phyloP scores from a whole-genome alignment of 208 protist genomes.

The Entamoeba invadens region DNA sequence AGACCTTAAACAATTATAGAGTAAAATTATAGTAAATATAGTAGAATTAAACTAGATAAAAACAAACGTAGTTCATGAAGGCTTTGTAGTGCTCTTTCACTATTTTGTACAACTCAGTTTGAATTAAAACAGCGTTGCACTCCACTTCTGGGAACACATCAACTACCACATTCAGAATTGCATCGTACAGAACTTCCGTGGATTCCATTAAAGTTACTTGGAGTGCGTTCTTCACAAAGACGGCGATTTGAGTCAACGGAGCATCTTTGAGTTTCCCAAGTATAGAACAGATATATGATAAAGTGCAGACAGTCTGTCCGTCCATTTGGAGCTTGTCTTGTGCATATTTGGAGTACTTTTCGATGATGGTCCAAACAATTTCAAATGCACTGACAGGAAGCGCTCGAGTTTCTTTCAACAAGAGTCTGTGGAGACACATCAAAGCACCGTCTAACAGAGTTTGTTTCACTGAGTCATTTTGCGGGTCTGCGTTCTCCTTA shows the following conservation, averaged over 20 bases:
- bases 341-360: neutral
- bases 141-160: neutral
- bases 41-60: too few relatives aligned
- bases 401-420: neutral
- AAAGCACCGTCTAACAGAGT: neutral
- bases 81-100: neutral
- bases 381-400: neutral
- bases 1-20: too few relatives aligned
- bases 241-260: neutral
- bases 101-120: neutral
- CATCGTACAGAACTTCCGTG: neutral
- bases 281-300: neutral
- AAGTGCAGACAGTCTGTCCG: neutral
- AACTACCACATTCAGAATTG: neutral
- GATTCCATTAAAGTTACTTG: neutral
- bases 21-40: too few relatives aligned
- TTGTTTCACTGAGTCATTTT: neutral
- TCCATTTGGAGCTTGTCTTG: neutral
- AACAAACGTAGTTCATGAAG: neutral
- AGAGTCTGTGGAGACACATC: neutral
- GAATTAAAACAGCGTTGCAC: neutral
- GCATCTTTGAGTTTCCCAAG: neutral
- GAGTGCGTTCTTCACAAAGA: neutral
- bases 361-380: neutral
- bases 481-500: neutral